phyloP scores from a whole-genome alignment of 2,329 filamentous ascomycete species.

The Colletotrichum echinochloae region DNA sequence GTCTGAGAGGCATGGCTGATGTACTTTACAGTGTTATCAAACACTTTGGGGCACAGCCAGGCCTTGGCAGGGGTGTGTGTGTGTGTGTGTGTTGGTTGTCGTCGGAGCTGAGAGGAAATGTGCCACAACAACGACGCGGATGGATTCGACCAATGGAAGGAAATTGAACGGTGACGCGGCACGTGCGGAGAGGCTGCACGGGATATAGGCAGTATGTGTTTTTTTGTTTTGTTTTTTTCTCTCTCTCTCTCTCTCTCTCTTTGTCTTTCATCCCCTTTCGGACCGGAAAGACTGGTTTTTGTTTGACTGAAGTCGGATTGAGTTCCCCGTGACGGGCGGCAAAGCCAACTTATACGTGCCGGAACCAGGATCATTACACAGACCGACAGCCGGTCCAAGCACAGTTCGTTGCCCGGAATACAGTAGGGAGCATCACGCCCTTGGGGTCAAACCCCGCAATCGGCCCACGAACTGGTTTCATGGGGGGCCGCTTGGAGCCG shows the following conservation, averaged over 20 bases:
- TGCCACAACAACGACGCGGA: neutral
- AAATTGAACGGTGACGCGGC: conserved; percentile 11
- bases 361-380: conserved; percentile 24
- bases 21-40: conserved; percentile 26
- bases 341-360: conserved; percentile 36
- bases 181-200: conserved; percentile 4
- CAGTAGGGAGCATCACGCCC: conserved; percentile 39
- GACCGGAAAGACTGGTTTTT: conserved; percentile 5
- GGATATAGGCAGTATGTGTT: neutral
- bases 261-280: neutral
- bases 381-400: conserved; percentile 30
- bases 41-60: neutral
- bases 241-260: neutral
- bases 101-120: neutral
- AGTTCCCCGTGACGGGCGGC: conserved; percentile 25
- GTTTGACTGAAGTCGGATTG: conserved; percentile 30
- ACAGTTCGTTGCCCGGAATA: conserved; percentile 15
- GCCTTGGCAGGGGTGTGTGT: conserved; percentile 1
- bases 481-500: conserved; percentile 34
- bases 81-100: neutral
- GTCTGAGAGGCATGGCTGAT: conserved; percentile 36
- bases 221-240: neutral
- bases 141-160: neutral
- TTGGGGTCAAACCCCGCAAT: conserved; percentile 33
- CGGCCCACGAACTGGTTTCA: conserved; percentile 32